Conservation (phyloP, 75 land plant species). For the Picea sitchensis region DNA sequence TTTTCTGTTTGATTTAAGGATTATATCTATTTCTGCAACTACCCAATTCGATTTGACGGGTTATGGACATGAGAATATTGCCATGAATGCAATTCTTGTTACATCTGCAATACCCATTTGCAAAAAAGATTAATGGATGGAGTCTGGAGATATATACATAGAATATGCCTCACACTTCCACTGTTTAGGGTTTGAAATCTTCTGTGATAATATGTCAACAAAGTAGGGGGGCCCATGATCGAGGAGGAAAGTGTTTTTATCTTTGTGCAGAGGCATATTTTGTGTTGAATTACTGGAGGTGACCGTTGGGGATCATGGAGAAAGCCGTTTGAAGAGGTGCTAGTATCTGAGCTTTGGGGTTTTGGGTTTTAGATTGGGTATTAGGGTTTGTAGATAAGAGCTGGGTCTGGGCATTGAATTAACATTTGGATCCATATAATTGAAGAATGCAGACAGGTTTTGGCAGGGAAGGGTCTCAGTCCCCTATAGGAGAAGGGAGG, state of each 20-base stretch:
- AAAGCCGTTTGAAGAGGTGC: neutral
- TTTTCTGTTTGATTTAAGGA: no score
- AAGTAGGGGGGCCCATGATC: neutral
- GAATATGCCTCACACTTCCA: neutral
- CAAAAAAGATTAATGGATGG: no score
- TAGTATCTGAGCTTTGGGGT: neutral
- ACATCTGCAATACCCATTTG: neutral
- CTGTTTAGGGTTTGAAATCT: neutral
- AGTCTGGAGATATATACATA: neutral
- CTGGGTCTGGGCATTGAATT: neutral
- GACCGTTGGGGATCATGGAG: neutral
- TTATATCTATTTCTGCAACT: neutral
- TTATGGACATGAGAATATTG: neutral
- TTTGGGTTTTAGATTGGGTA: neutral
- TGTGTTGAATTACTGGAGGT: neutral
- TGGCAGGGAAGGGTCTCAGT: slow-evolving; percentile 3
- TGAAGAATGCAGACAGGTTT: neutral
- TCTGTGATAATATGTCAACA: neutral
- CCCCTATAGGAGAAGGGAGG: slow-evolving; percentile 3
- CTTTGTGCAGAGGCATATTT: neutral
- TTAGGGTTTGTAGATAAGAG: neutral
- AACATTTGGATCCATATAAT: neutral
- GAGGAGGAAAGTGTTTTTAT: neutral
- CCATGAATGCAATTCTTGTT: neutral
- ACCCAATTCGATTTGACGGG: neutral